Percentiles rank a stretch among this genome's conserved stretches.
Evolutionary conservation across 2,329 filamentous ascomycete species (phyloP).

Genomic region (Penicillium sp.): DNA sequence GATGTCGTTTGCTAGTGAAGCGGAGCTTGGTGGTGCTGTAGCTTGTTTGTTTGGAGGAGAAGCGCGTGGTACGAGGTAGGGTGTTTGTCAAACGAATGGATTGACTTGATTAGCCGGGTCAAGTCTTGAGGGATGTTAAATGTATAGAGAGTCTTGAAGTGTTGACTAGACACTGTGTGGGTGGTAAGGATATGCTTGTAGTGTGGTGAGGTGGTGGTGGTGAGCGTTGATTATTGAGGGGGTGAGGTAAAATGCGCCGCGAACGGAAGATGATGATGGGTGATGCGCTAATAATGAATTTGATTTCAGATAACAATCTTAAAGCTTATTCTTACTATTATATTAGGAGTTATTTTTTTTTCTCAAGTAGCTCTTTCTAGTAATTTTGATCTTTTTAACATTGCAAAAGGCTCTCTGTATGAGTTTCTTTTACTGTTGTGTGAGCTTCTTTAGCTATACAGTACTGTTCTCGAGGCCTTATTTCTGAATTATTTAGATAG

Average conservation of each 20-base stretch:
- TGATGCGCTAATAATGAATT: not conserved
- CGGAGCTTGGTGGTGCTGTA: not conserved
- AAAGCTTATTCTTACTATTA: too few relatives aligned
- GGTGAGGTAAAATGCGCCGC: not conserved
- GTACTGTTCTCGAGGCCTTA: too few relatives aligned
- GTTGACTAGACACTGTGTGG: not conserved
- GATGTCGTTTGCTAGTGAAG: not conserved
- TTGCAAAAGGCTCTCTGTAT: too few relatives aligned
- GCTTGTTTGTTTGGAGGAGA: not conserved
- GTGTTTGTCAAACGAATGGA: not conserved
- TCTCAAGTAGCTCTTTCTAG: too few relatives aligned
- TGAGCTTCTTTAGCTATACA: too few relatives aligned
- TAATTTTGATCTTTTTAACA: too few relatives aligned
- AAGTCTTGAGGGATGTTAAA: not conserved
- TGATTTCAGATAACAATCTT: not conserved
- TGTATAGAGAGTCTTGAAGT: not conserved
- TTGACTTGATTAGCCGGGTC: not conserved
- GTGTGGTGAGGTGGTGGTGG: not conserved
- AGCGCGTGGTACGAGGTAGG: not conserved
- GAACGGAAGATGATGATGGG: slow-evolving; percentile 2
- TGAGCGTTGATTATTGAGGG: not conserved
- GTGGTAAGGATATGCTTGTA: not conserved
- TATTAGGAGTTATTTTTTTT: not conserved
- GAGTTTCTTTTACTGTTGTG: too few relatives aligned
- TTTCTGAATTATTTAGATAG: too few relatives aligned